Evolutionary conservation across 345 rosid genomes (phyloP).

Genomic region (Murraya koenigii): DNA sequence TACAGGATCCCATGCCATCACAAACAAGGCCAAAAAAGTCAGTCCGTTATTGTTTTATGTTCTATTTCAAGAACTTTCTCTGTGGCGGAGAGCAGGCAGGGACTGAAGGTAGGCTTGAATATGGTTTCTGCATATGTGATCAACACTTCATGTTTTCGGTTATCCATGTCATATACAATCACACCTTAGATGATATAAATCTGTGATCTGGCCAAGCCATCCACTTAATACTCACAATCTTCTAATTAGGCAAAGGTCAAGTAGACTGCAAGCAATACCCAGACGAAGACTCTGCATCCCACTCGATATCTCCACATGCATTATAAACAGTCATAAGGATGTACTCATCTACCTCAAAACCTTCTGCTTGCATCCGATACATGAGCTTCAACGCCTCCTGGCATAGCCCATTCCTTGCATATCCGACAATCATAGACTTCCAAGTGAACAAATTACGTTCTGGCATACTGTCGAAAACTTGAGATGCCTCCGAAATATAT

Average conservation of each 20-base stretch:
- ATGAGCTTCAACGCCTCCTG: slow-evolving; percentile 80
- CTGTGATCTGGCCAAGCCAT: not conserved
- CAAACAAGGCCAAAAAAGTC: not conserved
- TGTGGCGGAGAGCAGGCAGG: not conserved
- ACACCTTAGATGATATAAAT: not conserved
- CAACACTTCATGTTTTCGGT: not conserved
- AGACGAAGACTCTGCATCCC: slow-evolving; percentile 36
- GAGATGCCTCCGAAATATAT: slow-evolving; percentile 62
- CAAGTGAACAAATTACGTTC: slow-evolving; percentile 69
- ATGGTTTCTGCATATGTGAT: not conserved
- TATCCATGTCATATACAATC: not conserved
- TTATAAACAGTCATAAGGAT: slow-evolving; percentile 52
- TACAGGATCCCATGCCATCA: not conserved
- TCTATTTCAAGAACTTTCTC: not conserved
- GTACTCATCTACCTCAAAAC: slow-evolving; percentile 71
- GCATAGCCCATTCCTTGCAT: slow-evolving; percentile 69
- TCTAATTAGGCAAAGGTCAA: slow-evolving; percentile 20
- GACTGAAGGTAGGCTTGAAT: not conserved
- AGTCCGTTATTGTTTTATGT: not conserved
- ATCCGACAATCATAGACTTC: slow-evolving; percentile 83
- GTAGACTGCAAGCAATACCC: slow-evolving; percentile 36
- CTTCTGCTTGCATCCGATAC: slow-evolving; percentile 79
- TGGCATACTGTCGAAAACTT: slow-evolving; percentile 75
- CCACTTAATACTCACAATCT: slow-evolving; percentile 6
- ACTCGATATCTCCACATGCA: slow-evolving; percentile 63